Evolutionary conservation across 2,329 filamentous ascomycete species (phyloP).

Genomic region (Phialophora verrucosa): DNA sequence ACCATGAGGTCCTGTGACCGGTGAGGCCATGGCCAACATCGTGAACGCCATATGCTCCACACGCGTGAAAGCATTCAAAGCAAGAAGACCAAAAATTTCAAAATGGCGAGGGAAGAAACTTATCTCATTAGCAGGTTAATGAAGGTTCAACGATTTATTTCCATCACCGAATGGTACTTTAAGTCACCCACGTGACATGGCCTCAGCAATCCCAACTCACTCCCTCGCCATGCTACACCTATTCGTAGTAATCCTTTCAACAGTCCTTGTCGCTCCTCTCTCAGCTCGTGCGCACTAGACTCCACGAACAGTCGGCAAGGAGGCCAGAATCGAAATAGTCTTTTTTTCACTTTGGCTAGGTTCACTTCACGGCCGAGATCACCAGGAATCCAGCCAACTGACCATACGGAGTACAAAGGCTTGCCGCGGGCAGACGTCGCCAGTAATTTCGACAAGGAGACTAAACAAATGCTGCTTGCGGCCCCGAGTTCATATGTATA

Average conservation of each 20-base stretch:
- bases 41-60: neutral
- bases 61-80: neutral
- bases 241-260: too few species aligned
- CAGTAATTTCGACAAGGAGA: neutral
- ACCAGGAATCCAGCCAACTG: neutral
- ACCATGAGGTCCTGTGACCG: neutral
- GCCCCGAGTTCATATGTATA: neutral
- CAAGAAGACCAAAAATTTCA: neutral
- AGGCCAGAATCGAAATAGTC: neutral
- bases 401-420: too few species aligned
- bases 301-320: neutral
- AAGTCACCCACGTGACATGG: neutral
- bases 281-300: neutral
- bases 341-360: neutral
- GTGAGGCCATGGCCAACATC: neutral
- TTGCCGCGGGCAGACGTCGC: neutral
- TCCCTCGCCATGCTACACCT: too few species aligned
- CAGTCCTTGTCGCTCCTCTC: neutral
- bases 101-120: neutral
- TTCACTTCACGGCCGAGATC: neutral
- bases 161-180: neutral
- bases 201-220: too few species aligned
- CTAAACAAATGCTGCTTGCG: neutral
- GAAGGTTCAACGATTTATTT: neutral
- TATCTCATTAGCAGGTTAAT: too few species aligned